These are phyloP conservation scores for Angophora floribunda DNA, from an alignment of 345 rosid genomes.

Conservation along the genomic window DNA sequence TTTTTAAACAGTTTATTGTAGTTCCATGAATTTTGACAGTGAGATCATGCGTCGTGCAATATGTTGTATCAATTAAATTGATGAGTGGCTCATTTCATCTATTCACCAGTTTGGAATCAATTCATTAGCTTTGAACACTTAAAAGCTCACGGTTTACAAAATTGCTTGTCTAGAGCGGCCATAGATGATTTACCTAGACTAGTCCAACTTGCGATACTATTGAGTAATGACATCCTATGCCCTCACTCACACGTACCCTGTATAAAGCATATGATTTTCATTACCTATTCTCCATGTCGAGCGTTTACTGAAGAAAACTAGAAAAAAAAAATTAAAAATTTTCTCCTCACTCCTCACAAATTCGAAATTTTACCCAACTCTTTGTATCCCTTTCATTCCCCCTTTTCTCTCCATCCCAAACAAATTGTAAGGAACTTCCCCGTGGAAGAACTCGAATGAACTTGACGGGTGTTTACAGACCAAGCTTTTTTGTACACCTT, in stretches of 20 bases:
- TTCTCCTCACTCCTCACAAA: not conserved
- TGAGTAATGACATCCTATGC: not conserved
- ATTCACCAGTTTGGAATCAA: no score
- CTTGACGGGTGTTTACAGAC: no score
- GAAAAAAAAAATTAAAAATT: no score
- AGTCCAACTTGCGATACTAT: not conserved
- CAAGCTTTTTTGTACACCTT: no score
- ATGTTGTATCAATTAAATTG: not conserved
- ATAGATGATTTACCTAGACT: not conserved
- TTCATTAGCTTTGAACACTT: not conserved
- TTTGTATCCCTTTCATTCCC: no score
- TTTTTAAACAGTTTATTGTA: not conserved
- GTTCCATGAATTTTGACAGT: not conserved
- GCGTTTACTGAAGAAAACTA: no score
- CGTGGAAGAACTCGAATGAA: no score
- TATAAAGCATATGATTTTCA: not conserved
- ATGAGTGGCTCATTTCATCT: no score
- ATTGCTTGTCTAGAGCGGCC: not conserved
- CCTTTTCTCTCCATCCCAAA: no score
- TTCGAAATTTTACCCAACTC: no score
- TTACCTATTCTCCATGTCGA: not conserved
- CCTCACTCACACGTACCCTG: not conserved
- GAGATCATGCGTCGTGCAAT: fast-evolving
- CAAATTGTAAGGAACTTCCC: no score
- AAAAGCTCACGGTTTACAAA: not conserved